phyloP scores from a whole-genome alignment of 805 yeast genomes.

The Grigorovia humatica region DNA sequence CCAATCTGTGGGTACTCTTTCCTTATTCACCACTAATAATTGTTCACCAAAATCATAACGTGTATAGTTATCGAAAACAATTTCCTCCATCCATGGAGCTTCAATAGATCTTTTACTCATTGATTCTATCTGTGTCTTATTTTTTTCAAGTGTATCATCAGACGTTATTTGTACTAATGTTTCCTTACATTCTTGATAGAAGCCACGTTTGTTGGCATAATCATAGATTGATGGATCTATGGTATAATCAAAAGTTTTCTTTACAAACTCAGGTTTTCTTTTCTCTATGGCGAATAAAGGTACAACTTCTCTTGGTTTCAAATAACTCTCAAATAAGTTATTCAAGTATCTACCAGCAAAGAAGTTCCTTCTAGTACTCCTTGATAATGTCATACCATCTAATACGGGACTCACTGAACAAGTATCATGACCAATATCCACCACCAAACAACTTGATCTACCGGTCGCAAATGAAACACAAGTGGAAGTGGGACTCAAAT shows the following conservation, averaged over 20 bases:
- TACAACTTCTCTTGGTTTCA: conserved; percentile 27
- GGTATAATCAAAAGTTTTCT: conserved; percentile 15
- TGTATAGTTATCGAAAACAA: conserved; percentile 46
- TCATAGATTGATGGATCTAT: conserved; percentile 43
- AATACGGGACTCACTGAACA: conserved; percentile 71
- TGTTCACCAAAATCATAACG: conserved; percentile 59
- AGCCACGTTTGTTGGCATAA: conserved; percentile 41
- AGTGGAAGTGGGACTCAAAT: conserved; percentile 72
- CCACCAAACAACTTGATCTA: conserved; percentile 75
- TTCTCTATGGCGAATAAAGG: conserved; percentile 26
- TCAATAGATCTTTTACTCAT: conserved; percentile 46
- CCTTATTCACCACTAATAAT: conserved; percentile 53
- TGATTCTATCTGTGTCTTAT: conserved; percentile 19
- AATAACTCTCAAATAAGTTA: conserved; percentile 19
- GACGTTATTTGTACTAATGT: conserved; percentile 42
- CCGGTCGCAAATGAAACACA: conserved; percentile 85
- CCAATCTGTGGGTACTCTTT: conserved; percentile 30
- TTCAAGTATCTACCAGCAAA: conserved; percentile 60
- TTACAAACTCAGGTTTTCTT: conserved; percentile 24
- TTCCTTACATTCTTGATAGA: conserved; percentile 69
- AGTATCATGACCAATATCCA: conserved; percentile 75
- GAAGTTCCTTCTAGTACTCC: conserved; percentile 58
- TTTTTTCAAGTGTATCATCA: conserved; percentile 12
- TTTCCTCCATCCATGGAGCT: conserved; percentile 63
- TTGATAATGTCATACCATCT: conserved; percentile 68